These are phyloP conservation scores for Colletotrichum sp. DNA, from an alignment of 2,329 filamentous ascomycete genomes.

Conservation along the genomic window DNA sequence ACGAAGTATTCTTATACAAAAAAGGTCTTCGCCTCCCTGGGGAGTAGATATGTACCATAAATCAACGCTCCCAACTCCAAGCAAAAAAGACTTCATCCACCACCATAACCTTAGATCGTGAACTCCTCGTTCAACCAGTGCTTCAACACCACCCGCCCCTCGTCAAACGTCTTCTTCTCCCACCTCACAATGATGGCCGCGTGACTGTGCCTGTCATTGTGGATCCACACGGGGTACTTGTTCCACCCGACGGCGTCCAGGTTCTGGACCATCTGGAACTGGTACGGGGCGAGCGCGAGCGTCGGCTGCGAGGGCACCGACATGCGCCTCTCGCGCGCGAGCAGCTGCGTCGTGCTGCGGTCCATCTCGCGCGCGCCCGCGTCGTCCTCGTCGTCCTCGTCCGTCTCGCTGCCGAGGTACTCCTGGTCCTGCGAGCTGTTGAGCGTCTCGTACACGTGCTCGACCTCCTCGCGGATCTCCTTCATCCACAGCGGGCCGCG, in stretches of 20 bases:
- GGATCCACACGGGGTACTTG: slow-evolving; percentile 76
- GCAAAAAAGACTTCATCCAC: too few relatives aligned
- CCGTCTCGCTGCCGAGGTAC: slow-evolving; percentile 66
- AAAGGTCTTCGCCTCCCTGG: not conserved
- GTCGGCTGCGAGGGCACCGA: slow-evolving; percentile 64
- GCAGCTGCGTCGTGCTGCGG: slow-evolving; percentile 41
- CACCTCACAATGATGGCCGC: slow-evolving; percentile 87
- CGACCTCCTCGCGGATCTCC: slow-evolving; percentile 76
- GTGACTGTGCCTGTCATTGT: slow-evolving; percentile 80
- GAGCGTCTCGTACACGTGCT: slow-evolving; percentile 77
- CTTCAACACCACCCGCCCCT: slow-evolving; percentile 77
- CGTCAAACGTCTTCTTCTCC: slow-evolving; percentile 70
- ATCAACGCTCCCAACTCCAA: slow-evolving; percentile 1
- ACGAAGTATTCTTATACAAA: not conserved
- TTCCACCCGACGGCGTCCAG: slow-evolving; percentile 71
- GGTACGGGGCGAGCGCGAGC: slow-evolving; percentile 77
- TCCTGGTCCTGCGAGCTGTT: slow-evolving; percentile 73
- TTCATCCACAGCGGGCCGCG: slow-evolving; percentile 74
- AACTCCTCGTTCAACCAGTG: slow-evolving; percentile 87
- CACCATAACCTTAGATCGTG: slow-evolving; percentile 38
- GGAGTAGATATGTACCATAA: not conserved
- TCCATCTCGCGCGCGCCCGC: slow-evolving; percentile 39
- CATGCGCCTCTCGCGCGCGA: slow-evolving; percentile 46
- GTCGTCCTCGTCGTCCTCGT: slow-evolving; percentile 42
- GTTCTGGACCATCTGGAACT: slow-evolving; percentile 84